Percentiles rank a stretch among this genome's conserved stretches.
Conservation (phyloP, 2,329 filamentous ascomycete genomes). For the Aureobasidium musti region DNA sequence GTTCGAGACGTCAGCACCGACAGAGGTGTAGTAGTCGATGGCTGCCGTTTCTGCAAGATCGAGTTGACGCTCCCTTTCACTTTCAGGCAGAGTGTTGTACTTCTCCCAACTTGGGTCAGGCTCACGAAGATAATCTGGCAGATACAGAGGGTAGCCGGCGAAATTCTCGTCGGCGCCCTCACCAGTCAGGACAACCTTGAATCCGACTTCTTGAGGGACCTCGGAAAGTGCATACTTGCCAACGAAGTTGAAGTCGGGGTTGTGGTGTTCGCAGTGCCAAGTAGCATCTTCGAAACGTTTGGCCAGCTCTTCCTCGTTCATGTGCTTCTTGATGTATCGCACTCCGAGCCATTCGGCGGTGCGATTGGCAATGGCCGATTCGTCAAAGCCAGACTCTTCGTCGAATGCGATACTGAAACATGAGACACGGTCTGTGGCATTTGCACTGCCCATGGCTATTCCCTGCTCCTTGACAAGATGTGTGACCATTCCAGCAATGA, state of each 20-base stretch:
- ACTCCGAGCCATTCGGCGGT: constrained; percentile 54
- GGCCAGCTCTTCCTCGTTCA: constrained; percentile 50
- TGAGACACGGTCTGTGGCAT: constrained; percentile 44
- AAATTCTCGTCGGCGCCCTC: constrained; percentile 55
- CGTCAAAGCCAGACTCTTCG: constrained; percentile 53
- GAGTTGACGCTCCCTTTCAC: constrained; percentile 34
- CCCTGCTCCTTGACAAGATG: constrained; percentile 54
- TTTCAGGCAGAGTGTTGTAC: constrained; percentile 35
- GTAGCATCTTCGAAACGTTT: constrained; percentile 49
- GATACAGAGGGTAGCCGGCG: constrained; percentile 54
- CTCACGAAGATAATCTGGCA: constrained; percentile 54
- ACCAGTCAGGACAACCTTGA: constrained; percentile 58
- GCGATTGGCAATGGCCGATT: constrained; percentile 53
- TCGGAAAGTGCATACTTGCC: constrained; percentile 55
- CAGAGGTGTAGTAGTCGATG: constrained; percentile 36
- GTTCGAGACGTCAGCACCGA: constrained; percentile 38
- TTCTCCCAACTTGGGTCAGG: constrained; percentile 44
- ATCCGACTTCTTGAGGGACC: constrained; percentile 49
- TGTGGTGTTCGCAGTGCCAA: constrained; percentile 50
- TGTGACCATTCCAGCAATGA: constrained; percentile 58
- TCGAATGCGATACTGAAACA: constrained; percentile 59
- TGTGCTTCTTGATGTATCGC: constrained; percentile 47
- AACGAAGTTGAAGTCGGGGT: constrained; percentile 56
- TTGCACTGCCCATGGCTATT: constrained; percentile 51
- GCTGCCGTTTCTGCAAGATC: constrained; percentile 35